Evolutionary conservation across 352 stramenopile genomes (phyloP).

Genomic region (Globisporangium paddicum): DNA sequence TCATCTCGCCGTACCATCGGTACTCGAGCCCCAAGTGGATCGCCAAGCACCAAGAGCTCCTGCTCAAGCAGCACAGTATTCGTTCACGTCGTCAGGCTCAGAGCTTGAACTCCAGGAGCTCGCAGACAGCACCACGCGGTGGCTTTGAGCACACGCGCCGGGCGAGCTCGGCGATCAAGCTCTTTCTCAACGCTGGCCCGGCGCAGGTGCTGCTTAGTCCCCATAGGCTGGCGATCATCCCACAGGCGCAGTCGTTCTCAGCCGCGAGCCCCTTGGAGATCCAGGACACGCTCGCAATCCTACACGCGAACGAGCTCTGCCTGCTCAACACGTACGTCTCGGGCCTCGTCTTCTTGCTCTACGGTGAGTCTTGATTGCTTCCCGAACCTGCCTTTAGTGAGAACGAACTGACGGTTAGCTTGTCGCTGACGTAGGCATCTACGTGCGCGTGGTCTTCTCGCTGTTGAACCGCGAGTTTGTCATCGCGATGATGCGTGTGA

Average conservation of each 20-base stretch:
- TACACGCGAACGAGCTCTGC: conserved; percentile 2
- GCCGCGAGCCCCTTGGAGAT: background rate
- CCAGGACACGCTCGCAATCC: background rate
- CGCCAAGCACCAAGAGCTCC: background rate
- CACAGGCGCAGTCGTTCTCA: background rate
- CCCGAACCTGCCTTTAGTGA: no score
- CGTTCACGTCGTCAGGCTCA: no score
- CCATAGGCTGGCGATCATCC: background rate
- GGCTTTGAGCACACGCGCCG: background rate
- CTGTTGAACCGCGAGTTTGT: conserved; percentile 1
- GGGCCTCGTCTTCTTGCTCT: background rate
- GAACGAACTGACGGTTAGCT: no score
- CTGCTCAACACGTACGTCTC: conserved; percentile 1
- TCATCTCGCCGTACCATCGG: background rate
- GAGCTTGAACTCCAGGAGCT: no score
- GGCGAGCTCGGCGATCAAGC: background rate
- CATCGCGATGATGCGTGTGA: background rate
- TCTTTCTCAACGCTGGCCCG: background rate
- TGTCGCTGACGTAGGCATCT: conserved; percentile 1
- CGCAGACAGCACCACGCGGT: no score
- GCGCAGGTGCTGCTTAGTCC: background rate
- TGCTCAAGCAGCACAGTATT: background rate
- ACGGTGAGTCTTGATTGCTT: background rate
- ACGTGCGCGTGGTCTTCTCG: conserved; percentile 6
- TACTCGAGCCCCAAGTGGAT: conserved; percentile 4